These are phyloP conservation scores for Sistotremastrum suecicum DNA, from an alignment of 768 basidiomycete genomes.

Conservation along the genomic window DNA sequence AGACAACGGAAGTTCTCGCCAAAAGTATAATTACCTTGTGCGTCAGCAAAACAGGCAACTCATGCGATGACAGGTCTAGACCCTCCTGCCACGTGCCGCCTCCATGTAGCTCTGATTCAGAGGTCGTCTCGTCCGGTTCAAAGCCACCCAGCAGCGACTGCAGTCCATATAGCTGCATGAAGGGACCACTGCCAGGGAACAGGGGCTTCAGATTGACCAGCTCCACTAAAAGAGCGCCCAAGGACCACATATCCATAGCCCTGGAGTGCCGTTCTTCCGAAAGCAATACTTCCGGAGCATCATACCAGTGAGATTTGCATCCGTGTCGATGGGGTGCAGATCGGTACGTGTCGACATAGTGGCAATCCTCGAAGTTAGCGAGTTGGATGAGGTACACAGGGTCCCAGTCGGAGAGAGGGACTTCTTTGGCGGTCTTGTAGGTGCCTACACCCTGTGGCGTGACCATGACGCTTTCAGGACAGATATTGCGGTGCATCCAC, in stretches of 20 bases:
- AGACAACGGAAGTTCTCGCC: neutral
- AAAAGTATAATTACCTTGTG: conserved; percentile 20
- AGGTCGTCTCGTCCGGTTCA: conserved; percentile 13
- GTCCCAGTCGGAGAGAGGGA: conserved; percentile 10
- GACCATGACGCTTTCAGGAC: conserved; percentile 36
- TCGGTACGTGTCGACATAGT: conserved; percentile 25
- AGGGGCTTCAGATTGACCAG: conserved; percentile 32
- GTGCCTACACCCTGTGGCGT: conserved; percentile 34
- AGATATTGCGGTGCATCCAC: conserved; percentile 38
- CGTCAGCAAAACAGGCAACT: conserved; percentile 24
- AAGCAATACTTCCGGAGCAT: conserved; percentile 34
- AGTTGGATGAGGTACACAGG: conserved; percentile 33
- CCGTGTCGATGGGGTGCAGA: conserved; percentile 33
- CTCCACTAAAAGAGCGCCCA: conserved; percentile 34
- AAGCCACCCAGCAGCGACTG: conserved; percentile 30
- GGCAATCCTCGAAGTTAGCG: conserved; percentile 36
- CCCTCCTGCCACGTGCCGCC: conserved; percentile 30
- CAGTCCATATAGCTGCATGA: conserved; percentile 31
- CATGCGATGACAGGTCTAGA: conserved; percentile 26
- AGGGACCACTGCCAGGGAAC: conserved; percentile 32
- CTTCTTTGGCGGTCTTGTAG: conserved; percentile 22
- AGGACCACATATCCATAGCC: conserved; percentile 37
- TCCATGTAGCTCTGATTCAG: conserved; percentile 23
- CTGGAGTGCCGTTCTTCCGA: conserved; percentile 28
- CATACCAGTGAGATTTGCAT: conserved; percentile 37